Evolutionary conservation across 345 rosid species (phyloP).

Genomic region (Eucalyptus erythrocorys): DNA sequence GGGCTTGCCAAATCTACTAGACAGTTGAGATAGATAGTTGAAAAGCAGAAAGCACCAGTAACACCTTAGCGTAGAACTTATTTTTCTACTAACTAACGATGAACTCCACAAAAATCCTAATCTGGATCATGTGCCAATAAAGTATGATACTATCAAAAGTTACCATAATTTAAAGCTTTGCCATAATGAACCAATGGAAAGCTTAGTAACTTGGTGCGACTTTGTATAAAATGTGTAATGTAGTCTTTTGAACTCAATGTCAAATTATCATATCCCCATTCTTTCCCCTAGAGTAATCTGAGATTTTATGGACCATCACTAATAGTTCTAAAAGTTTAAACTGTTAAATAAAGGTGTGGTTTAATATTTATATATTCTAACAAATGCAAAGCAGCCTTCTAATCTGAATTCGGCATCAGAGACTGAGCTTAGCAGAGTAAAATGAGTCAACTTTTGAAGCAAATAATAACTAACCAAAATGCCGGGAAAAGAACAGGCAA

Average conservation of each 20-base stretch:
- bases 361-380: too few relatives aligned
- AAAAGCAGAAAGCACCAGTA: background rate
- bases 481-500: background rate
- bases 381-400: background rate
- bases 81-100: background rate
- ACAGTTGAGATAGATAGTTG: background rate
- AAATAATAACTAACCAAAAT: background rate
- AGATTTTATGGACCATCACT: rapidly evolving
- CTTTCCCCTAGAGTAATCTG: background rate
- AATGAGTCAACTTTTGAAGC: background rate
- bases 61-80: background rate
- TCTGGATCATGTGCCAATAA: background rate
- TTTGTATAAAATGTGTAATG: background rate
- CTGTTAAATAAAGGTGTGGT: rapidly evolving
- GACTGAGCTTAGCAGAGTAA: background rate
- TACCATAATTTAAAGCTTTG: background rate
- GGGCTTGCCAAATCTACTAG: background rate
- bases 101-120: background rate
- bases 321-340: rapidly evolving
- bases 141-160: background rate
- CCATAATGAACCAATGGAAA: background rate
- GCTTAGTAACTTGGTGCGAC: background rate
- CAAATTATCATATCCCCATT: background rate
- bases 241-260: background rate
- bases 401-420: background rate